phyloP scores from a whole-genome alignment of 2,329 filamentous ascomycete genomes.

The Fusarium sororula region DNA sequence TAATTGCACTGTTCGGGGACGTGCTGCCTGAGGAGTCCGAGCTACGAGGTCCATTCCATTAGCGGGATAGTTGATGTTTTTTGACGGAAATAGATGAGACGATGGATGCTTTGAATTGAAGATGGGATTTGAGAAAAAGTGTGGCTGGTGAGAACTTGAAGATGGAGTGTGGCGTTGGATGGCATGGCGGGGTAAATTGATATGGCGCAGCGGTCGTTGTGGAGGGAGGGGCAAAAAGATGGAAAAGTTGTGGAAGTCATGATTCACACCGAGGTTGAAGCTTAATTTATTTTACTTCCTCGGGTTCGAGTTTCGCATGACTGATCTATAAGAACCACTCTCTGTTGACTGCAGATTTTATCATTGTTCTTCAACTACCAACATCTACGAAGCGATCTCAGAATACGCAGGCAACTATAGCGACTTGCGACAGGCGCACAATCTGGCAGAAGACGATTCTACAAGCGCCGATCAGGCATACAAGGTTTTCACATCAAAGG shows the following conservation, averaged over 20 bases:
- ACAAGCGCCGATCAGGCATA: not conserved
- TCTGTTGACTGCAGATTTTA: not conserved
- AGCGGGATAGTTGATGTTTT: slow-evolving; percentile 1
- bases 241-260: slow-evolving; percentile 21
- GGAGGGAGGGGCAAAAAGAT: slow-evolving; percentile 29
- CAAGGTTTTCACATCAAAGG: not conserved
- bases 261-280: slow-evolving; percentile 32
- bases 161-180: slow-evolving; percentile 1
- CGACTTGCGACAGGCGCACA: slow-evolving; percentile 6
- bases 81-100: slow-evolving; percentile 4
- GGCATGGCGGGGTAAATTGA: slow-evolving; percentile 27
- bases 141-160: slow-evolving; percentile 5
- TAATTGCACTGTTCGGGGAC: not conserved
- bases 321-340: not conserved
- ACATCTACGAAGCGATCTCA: not conserved
- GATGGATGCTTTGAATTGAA: not conserved
- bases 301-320: not conserved
- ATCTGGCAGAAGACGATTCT: slow-evolving; percentile 18
- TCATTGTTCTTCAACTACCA: not conserved
- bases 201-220: slow-evolving; percentile 4
- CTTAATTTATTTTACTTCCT: not conserved
- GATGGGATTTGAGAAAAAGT: not conserved
- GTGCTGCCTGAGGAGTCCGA: not conserved
- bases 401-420: not conserved
- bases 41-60: not conserved